Base-by-base conservation (phyloP, 73 alveolate species). In the Tetrahymena elliotti region DNA sequence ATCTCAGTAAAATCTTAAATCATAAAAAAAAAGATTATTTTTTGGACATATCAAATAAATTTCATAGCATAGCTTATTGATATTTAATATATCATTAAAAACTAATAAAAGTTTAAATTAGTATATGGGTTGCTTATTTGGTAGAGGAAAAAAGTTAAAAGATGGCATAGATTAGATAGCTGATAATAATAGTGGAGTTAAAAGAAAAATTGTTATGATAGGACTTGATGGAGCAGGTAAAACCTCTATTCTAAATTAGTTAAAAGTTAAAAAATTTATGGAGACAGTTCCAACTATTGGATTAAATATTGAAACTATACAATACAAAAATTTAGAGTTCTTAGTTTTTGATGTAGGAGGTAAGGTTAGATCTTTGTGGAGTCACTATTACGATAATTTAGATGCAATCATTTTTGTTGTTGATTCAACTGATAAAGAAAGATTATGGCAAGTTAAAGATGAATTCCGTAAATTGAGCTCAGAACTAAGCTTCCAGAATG, bases 331-430 rank as follows among this genome's bases (percentile, higher is more conserved):
- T 33, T 88, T 38, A 11, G 93, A 94, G 33, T 94, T 97, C 27
- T 97, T 99, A 98, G 98, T 98, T 93, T 93, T 98, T n/a, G 99
- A 98, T 96, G 98, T 98, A 22, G 99, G 99, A 53, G 99, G 99
- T 11, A 97, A 97, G 94, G 94, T 96, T 84, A 97, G 99, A 92
- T 96, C 84, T 18, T 94, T 97, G 84, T 98, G 98, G 98, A 95
- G 98, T 68, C 98, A 99, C 96, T 98, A 98, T 97, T 98, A 96
- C 93, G 97, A 95, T 95, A 98, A 97, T 36, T 93, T 97, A 7
- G 98, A 98, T 94, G 99, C 99, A 53, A 82, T 98, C 33, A 97
- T 98, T 6, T 98, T 98, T 93, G 99, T 98, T 12, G 97, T 98
- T 16, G 99, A 98, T 94, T 95, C 98, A 35, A 96, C 97, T 82